phyloP scores from a whole-genome alignment of 306 rosid genomes.

The Clitoria ternatea region DNA sequence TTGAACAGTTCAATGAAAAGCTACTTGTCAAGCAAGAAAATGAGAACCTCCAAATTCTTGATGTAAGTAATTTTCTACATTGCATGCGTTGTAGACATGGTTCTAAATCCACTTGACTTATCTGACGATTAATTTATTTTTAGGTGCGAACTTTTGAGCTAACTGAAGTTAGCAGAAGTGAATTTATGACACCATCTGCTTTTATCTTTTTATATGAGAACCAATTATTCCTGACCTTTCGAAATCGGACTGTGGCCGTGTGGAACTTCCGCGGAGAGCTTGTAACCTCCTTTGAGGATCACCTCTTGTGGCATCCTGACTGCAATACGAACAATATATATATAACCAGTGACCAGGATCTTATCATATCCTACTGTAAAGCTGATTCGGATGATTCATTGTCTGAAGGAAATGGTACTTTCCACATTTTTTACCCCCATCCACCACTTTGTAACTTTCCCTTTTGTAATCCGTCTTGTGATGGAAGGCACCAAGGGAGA shows the following conservation, averaged over 20 bases:
- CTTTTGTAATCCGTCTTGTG: neutral
- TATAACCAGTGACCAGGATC: conserved; percentile 98
- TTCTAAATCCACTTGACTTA: neutral
- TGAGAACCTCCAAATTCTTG: conserved; percentile 97
- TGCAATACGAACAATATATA: conserved; percentile 97
- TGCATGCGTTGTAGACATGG: neutral
- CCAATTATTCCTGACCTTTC: conserved; percentile 87
- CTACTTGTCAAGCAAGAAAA: conserved; percentile 99
- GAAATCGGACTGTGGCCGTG: conserved; percentile 95
- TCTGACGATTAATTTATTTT: conserved; percentile 31
- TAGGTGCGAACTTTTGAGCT: conserved; percentile 92
- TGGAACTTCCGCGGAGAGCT: conserved; percentile 99
- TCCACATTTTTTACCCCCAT: neutral
- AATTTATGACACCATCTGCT: conserved; percentile 98
- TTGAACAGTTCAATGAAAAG: conserved; percentile 97
- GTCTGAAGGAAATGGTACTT: conserved; percentile 88
- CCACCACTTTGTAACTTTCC: neutral
- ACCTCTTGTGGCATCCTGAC: conserved; percentile 99
- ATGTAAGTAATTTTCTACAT: conserved; percentile 51
- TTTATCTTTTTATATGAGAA: conserved; percentile 95
- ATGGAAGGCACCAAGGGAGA: neutral
- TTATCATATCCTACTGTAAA: conserved; percentile 98
- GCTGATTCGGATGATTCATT: conserved; percentile 96
- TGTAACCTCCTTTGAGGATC: conserved; percentile 98
- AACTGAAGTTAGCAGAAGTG: conserved; percentile 84